Evolutionary conservation across 768 basidiomycete species (phyloP).

Genomic region (Suillus placidus): DNA sequence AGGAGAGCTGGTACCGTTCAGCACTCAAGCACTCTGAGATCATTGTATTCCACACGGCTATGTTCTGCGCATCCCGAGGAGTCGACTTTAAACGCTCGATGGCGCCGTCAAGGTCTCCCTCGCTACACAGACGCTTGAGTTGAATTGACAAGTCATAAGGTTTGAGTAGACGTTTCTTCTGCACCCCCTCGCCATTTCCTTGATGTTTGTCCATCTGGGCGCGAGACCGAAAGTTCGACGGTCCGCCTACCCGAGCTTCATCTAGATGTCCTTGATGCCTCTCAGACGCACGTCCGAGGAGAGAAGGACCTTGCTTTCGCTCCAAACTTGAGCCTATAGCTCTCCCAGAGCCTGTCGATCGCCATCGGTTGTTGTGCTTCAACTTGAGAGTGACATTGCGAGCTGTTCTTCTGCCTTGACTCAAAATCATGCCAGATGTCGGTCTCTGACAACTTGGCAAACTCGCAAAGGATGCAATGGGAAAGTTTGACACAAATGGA

Average conservation of each 20-base stretch:
- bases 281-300: conserved; percentile 8
- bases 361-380: neutral
- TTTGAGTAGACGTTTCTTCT: conserved; percentile 44
- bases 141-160: conserved; percentile 65
- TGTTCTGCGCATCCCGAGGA: conserved; percentile 75
- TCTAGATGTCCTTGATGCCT: conserved; percentile 10
- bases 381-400: conserved; percentile 8
- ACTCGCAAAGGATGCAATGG: conserved; percentile 1
- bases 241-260: neutral
- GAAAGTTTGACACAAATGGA: conserved; percentile 9
- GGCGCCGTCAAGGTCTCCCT: conserved; percentile 62
- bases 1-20: conserved; percentile 59
- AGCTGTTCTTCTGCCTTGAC: conserved; percentile 14
- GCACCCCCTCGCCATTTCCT: conserved; percentile 6
- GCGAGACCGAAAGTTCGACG: conserved; percentile 9
- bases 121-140: conserved; percentile 57
- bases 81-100: conserved; percentile 66
- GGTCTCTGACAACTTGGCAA: neutral
- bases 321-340: conserved; percentile 7
- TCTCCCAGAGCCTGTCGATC: conserved; percentile 5
- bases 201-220: conserved; percentile 3
- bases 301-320: neutral
- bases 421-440: conserved; percentile 10
- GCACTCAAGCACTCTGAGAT: conserved; percentile 66
- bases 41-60: conserved; percentile 78